Percentiles rank a stretch among this genome's conserved stretches.
Conservation (phyloP, 805 yeast genomes). For the Teunomyces atbi region DNA sequence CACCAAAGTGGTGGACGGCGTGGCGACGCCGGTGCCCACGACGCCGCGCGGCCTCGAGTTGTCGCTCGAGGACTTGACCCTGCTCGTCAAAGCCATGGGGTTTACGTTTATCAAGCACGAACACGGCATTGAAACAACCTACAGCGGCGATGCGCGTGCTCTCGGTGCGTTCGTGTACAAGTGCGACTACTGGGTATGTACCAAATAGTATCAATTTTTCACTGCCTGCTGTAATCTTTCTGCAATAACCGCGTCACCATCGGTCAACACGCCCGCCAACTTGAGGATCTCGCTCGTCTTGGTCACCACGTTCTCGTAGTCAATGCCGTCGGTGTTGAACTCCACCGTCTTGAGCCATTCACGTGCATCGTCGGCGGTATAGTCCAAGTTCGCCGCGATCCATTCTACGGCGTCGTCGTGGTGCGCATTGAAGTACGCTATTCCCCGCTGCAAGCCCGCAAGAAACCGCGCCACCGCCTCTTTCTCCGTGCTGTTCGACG, state of each 20-base stretch:
- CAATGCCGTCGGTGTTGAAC: slow-evolving; percentile 51
- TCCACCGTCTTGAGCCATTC: slow-evolving; percentile 80
- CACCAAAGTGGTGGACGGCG: slow-evolving; percentile 15
- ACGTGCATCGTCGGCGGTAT: slow-evolving; percentile 70
- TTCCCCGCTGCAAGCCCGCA: slow-evolving; percentile 61
- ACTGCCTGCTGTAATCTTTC: slow-evolving; percentile 21
- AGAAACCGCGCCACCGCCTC: slow-evolving; percentile 40
- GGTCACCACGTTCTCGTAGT: slow-evolving; percentile 49
- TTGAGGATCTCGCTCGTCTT: slow-evolving; percentile 58
- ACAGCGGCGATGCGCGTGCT: slow-evolving; percentile 49
- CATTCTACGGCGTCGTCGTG: slow-evolving; percentile 63
- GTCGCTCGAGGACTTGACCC: slow-evolving; percentile 52
- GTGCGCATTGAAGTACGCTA: slow-evolving; percentile 59
- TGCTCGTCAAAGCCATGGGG: slow-evolving; percentile 46
- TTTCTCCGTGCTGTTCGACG: slow-evolving; percentile 39
- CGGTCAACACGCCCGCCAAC: slow-evolving; percentile 60
- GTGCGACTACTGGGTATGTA: slow-evolving; percentile 71
- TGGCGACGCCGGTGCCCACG: slow-evolving; percentile 24
- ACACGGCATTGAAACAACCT: slow-evolving; percentile 46
- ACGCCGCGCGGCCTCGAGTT: slow-evolving; percentile 60
- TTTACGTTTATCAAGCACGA: slow-evolving; percentile 48
- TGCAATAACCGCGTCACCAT: slow-evolving; percentile 23
- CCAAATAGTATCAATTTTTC: slow-evolving; percentile 18
- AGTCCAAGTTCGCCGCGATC: slow-evolving; percentile 69
- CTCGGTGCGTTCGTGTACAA: slow-evolving; percentile 57